Conservation (phyloP, 345 rosid species). For the Rhodamnia argentea region DNA sequence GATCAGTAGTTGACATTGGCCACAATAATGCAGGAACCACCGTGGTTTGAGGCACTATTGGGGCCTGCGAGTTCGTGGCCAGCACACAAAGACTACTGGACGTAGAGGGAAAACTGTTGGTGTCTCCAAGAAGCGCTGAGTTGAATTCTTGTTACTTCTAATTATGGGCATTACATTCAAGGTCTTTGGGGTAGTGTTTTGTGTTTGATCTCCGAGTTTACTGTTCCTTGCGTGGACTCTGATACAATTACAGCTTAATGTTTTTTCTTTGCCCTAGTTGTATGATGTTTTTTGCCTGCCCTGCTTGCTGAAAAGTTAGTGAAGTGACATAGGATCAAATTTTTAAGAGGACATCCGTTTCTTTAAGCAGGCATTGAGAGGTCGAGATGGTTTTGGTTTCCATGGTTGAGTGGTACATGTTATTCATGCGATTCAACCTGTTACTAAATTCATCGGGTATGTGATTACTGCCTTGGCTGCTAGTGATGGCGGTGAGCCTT, state of each 20-base stretch:
- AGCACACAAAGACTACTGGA: constrained; percentile 95
- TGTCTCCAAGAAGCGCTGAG: constrained; percentile 72
- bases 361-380: background rate
- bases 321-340: background rate
- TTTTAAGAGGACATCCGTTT: background rate
- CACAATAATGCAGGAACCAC: constrained; percentile 54
- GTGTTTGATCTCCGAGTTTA: background rate
- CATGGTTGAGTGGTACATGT: background rate
- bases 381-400: background rate
- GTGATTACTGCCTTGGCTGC: fast-evolving
- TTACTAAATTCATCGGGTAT: background rate
- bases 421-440: background rate
- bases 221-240: background rate
- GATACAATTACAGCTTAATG: background rate
- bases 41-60: constrained; percentile 98
- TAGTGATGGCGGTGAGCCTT: background rate
- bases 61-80: constrained; percentile 98
- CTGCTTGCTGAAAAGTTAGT: background rate
- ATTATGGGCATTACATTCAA: background rate
- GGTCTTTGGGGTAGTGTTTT: background rate
- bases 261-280: background rate
- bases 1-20: background rate
- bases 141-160: background rate
- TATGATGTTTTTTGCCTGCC: background rate
- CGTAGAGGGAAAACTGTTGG: constrained; percentile 94